phyloP scores from a whole-genome alignment of 805 yeast species.

The Saccharomyces paradoxus region DNA sequence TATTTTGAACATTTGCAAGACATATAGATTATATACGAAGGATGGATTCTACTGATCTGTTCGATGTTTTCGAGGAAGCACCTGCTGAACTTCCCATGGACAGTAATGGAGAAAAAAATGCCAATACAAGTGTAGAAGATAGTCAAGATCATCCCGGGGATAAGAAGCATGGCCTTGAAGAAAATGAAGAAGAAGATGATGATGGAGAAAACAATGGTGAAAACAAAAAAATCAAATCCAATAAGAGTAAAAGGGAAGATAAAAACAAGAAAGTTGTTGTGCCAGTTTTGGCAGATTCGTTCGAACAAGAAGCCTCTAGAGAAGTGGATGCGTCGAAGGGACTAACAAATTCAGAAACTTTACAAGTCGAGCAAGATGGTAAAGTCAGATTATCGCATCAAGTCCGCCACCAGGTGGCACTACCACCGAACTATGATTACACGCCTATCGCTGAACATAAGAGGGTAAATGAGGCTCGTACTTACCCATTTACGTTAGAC shows the following conservation, averaged over 20 bases:
- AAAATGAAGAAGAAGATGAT: slow-evolving; percentile 4
- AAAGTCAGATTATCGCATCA: slow-evolving; percentile 76
- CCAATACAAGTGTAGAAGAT: background rate
- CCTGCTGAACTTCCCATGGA: slow-evolving; percentile 12
- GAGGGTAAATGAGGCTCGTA: slow-evolving; percentile 69
- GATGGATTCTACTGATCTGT: slow-evolving; percentile 15
- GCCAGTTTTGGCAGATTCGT: slow-evolving; percentile 77
- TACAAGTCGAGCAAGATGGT: slow-evolving; percentile 36
- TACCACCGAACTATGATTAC: slow-evolving; percentile 87
- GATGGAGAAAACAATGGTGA: background rate
- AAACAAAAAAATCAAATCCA: slow-evolving; percentile 7
- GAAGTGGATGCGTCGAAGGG: slow-evolving; percentile 82
- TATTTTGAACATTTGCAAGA: background rate
- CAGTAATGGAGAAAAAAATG: slow-evolving; percentile 11
- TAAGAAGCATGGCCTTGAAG: slow-evolving; percentile 16
- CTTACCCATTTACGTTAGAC: slow-evolving; percentile 87
- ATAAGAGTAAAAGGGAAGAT: slow-evolving; percentile 29
- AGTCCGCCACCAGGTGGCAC: slow-evolving; percentile 95
- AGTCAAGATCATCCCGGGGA: background rate
- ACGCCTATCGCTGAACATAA: slow-evolving; percentile 83
- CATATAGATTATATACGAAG: background rate
- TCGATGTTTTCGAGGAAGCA: slow-evolving; percentile 30
- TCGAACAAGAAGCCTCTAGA: slow-evolving; percentile 82
- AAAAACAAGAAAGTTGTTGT: slow-evolving; percentile 41
- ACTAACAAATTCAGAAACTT: slow-evolving; percentile 38